A percentile compares a stretch with the other conserved stretches of the same genome.
These are phyloP conservation scores for Malassezia brasiliensis DNA, from an alignment of 1,284 basidiomycete species.

Conservation along the genomic window DNA sequence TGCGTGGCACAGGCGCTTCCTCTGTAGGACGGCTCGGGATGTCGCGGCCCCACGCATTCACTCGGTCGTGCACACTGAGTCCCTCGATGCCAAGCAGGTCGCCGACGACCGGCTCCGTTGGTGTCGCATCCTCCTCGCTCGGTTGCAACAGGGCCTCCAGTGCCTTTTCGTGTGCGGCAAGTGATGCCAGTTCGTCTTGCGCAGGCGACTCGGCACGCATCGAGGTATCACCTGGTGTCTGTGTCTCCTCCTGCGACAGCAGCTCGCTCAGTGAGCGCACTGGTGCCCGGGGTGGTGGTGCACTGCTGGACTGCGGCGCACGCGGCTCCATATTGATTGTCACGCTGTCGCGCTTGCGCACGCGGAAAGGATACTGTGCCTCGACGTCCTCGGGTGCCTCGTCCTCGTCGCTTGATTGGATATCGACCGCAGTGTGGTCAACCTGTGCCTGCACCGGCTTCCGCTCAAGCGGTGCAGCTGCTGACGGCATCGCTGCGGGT, in stretches of 20 bases:
- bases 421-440: neutral
- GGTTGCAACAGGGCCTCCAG: neutral
- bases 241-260: neutral
- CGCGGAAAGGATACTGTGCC: neutral
- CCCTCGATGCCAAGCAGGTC: slow-evolving; percentile 7
- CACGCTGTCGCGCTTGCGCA: slow-evolving; percentile 1
- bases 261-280: neutral
- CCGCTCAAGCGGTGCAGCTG: too few species aligned
- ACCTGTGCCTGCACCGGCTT: neutral
- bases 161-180: slow-evolving; percentile 12
- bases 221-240: neutral
- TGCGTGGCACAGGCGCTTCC: too few species aligned
- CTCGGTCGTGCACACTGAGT: neutral
- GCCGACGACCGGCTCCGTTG: neutral
- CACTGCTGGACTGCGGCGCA: neutral
- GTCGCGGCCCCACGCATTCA: neutral
- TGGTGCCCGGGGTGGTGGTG: neutral
- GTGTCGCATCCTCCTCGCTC: neutral
- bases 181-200: slow-evolving; percentile 1
- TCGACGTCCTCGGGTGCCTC: slow-evolving; percentile 10
- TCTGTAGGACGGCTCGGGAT: too few species aligned
- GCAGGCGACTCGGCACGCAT: neutral
- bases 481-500: neutral
- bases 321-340: neutral
- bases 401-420: slow-evolving; percentile 12